Evolutionary conservation across 495 filamentous ascomycete genomes (phyloP).

Genomic region (Neurospora tetraspora): DNA sequence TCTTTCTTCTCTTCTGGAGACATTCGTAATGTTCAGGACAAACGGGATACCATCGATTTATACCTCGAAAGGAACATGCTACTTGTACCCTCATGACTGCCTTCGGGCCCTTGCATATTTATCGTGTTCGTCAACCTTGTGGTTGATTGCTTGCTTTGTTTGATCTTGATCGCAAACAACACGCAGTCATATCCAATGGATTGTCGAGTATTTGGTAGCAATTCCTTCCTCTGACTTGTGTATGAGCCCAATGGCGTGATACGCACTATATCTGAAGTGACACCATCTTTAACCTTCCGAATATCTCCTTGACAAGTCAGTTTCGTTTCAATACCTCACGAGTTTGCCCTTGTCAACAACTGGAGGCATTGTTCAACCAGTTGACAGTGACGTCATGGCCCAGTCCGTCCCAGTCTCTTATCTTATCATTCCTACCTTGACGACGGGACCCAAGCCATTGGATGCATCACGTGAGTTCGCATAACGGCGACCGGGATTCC

Average conservation of each 20-base stretch:
- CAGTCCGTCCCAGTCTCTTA: not conserved
- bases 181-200: not conserved
- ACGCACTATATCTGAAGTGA: not conserved
- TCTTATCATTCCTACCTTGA: not conserved
- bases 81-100: not conserved
- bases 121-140: not conserved
- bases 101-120: not conserved
- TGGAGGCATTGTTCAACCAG: not conserved
- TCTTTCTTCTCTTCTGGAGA: not conserved
- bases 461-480: not conserved
- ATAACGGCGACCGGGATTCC: not conserved
- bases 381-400: not conserved
- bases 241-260: not conserved
- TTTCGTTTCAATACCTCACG: not conserved
- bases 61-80: not conserved
- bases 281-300: not conserved
- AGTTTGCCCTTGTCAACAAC: not conserved
- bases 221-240: not conserved
- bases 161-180: not conserved
- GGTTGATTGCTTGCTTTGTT: not conserved
- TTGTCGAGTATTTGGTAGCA: too few relatives aligned
- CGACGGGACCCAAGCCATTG: not conserved
- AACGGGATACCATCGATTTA: not conserved
- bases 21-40: not conserved
- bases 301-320: not conserved